These are phyloP conservation scores for Nicotiana attenuata DNA, from an alignment of 257 asterid species.

Conservation along the genomic window DNA sequence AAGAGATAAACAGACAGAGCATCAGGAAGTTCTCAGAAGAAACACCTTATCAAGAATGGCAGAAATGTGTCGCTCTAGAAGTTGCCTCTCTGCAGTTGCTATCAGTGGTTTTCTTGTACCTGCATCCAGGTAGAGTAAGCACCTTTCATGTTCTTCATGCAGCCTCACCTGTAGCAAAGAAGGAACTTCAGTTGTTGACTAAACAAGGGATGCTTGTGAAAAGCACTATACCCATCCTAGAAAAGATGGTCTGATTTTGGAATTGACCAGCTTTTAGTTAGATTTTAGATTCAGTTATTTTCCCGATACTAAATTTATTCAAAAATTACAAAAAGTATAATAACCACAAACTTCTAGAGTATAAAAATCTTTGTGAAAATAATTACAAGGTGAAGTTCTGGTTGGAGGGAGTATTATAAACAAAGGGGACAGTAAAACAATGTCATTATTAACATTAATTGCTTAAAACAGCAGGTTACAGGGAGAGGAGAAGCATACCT, in stretches of 20 bases:
- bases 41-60: slow-evolving; percentile 88
- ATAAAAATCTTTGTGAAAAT: not conserved
- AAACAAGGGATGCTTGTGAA: not conserved
- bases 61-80: slow-evolving; percentile 72
- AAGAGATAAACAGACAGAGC: not conserved
- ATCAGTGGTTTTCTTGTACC: slow-evolving; percentile 79
- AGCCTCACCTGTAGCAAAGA: slow-evolving; percentile 58
- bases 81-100: slow-evolving; percentile 80
- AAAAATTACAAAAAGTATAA: not conserved
- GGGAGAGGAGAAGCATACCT: slow-evolving; percentile 42
- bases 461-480: not conserved
- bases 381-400: not conserved
- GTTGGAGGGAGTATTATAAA: not conserved
- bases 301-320: no score
- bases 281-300: no score
- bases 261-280: no score
- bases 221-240: not conserved
- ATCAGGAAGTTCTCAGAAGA: not conserved
- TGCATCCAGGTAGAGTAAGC: slow-evolving; percentile 73
- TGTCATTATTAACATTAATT: not conserved
- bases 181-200: not conserved
- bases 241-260: not conserved
- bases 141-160: slow-evolving; percentile 96
- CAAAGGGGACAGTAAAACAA: not conserved
- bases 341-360: not conserved